Evolutionary conservation across 2,329 filamentous ascomycete species (phyloP), one percentile per base, ranked within the genome.

Genomic region (Aspergillus quadricinctus): DNA sequence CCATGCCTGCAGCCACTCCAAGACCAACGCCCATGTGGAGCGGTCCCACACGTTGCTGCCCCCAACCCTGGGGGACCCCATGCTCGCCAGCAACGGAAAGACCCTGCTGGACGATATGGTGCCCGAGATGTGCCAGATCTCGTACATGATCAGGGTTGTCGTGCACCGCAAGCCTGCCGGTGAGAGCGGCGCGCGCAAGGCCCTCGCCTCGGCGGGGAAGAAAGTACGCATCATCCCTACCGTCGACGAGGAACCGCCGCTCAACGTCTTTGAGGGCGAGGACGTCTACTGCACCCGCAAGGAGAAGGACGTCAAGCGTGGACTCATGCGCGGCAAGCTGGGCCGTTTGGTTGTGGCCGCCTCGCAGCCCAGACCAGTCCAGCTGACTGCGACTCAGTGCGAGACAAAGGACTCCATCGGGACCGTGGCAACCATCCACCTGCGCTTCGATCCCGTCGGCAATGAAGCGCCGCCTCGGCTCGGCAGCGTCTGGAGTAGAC

Each of bases 41-140:
- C 74, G 80, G 23, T 78, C 78, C 1, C 86, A 88, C 67, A 73
- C 83, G 1, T 74, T 80, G 62, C 75, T 87, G 0, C 86, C 86
- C 1, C 86, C 86, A 3, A 85, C 80, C 27, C 72, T 88, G 21
- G 85, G 85, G 11, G 84, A 87, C 56, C 73, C 79, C 8, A 79
- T 80, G 64, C 69, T 81, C n/a, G 75, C 78, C 48, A 77, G 77
- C 25, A 76, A 79, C 58, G 80, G 80, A 9, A 76, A 75, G 37
- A 72, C 72, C 2, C 67, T 83, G 19, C 74, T 83, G 43, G 84
- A 88, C 64, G 86, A 88, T 62, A 74, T 87, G 66, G 76, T 82
- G 2, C 86, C 86, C 0, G 79, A 84, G 8, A 87, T 88, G 84
- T 75, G 78, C 35, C 82, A 78, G 65, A 81, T 88, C 48, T 73